Conservation (phyloP, 2,329 filamentous ascomycete species). For the Arthrobotrys pseudoclavata region DNA sequence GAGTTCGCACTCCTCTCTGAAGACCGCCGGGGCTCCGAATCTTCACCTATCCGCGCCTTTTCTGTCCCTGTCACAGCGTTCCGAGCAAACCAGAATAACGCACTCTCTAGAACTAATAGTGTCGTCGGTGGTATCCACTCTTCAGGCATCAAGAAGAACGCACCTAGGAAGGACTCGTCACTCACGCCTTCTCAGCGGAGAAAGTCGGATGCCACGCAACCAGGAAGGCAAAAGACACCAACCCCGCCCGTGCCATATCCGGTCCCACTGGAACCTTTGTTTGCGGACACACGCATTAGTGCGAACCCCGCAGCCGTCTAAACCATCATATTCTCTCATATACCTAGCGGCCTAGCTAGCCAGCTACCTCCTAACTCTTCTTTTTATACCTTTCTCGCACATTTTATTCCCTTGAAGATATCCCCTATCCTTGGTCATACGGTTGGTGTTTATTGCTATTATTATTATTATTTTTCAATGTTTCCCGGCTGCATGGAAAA, state of each 20-base stretch:
- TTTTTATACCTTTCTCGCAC: constrained; percentile 25
- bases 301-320: constrained; percentile 47
- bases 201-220: constrained; percentile 55
- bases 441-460: constrained; percentile 48
- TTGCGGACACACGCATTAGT: constrained; percentile 40
- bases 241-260: constrained; percentile 37
- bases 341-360: neutral
- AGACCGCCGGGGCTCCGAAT: constrained; percentile 32
- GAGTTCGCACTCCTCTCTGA: constrained; percentile 26
- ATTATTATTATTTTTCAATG: constrained; percentile 23
- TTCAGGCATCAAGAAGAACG: constrained; percentile 56
- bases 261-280: constrained; percentile 52
- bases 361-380: neutral
- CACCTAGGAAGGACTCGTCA: constrained; percentile 55
- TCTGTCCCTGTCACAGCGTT: constrained; percentile 58
- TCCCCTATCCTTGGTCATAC: constrained; percentile 26
- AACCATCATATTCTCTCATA: constrained; percentile 6
- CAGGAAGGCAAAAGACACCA: constrained; percentile 36
- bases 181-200: constrained; percentile 56
- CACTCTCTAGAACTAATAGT: constrained; percentile 50
- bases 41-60: constrained; percentile 52
- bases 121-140: constrained; percentile 45
- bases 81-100: constrained; percentile 55
- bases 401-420: constrained; percentile 52
- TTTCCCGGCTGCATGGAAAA: constrained; percentile 27